Base-by-base conservation (phyloP, 768 basidiomycete species). In the Terana coerulea region DNA sequence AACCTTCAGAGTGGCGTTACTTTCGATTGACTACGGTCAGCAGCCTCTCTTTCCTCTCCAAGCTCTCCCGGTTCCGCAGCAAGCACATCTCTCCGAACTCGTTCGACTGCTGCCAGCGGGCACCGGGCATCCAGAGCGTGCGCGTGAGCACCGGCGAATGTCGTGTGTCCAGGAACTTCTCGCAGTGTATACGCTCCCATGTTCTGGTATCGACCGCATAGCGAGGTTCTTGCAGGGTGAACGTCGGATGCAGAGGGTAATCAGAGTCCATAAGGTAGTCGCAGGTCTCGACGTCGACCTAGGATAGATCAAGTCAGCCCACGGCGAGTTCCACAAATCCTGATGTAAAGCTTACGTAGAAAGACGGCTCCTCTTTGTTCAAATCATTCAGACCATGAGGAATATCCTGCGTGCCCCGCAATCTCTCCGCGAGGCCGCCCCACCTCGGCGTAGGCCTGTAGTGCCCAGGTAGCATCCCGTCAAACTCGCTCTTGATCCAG, bases 261-360 rank as follows among this genome's bases (percentile, higher is more conserved):
- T 94, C 88, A 36, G 91, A 78, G 67, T 98, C 93, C 56, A 99
- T 75, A 53, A 99, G 74, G 69, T 95, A 98, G 66, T 91, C 88
- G 65, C 97, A 99, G 34, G 78, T 72, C 19, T 79, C 71, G 19
- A 83, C 69, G 22, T 85, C 74, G 28, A 90, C 85, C 95, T 88
- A 51, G 28, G 49, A 37, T 36, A 12, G 29, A 49, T 39, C 35
- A 50, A 50, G 35, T 47, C 37, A 25, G 34, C 39, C 11, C 46
- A 40, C 46, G 49, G 43, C 54, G 44, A 34, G 28, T 24, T 25
- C 37, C 48, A 53, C 33, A 25, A 8, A 24, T 48, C 36, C 22
- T 42, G 36, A 41, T 28, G 35, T 15, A 68, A 83, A 15, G 30
- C 45, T 64, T 63, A 97, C 95, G 69, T 92, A 95, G 57, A 84